Conservation (phyloP, 768 basidiomycete species). For the Panellus pusillus region DNA sequence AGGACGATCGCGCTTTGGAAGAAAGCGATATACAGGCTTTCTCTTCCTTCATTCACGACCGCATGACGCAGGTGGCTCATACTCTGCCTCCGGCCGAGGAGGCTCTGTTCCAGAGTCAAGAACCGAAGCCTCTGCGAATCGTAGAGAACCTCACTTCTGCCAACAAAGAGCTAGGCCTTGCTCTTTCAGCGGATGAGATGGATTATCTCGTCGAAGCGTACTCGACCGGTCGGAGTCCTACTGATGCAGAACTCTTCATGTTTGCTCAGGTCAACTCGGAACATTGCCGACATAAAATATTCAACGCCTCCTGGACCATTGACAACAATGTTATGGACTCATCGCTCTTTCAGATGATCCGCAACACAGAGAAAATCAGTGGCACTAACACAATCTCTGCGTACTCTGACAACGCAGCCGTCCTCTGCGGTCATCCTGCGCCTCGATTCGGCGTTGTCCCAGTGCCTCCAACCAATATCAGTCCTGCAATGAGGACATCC, state of each 20-base stretch:
- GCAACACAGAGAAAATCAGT: conserved; percentile 85
- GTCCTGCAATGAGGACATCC: conserved; percentile 67
- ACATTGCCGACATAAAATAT: conserved; percentile 99
- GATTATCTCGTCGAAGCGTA: conserved; percentile 91
- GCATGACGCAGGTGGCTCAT: conserved; percentile 90
- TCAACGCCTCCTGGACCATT: conserved; percentile 96
- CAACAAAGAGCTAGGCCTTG: conserved; percentile 86
- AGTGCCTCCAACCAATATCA: conserved; percentile 48
- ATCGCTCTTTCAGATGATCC: conserved; percentile 95
- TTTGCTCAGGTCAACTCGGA: conserved; percentile 99
- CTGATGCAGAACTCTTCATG: conserved; percentile 99
- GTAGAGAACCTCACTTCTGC: conserved; percentile 74
- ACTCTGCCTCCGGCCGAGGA: conserved; percentile 57
- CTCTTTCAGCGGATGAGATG: conserved; percentile 86
- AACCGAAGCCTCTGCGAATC: conserved; percentile 66
- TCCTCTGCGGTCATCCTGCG: conserved; percentile 74
- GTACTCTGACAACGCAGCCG: conserved; percentile 98
- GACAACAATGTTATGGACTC: conserved; percentile 63
- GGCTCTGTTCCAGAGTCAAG: conserved; percentile 57
- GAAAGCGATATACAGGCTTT: conserved; percentile 52
- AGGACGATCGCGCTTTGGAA: conserved; percentile 40
- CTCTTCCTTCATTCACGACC: conserved; percentile 81
- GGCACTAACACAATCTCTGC: conserved; percentile 86
- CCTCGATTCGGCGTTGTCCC: conserved; percentile 69
- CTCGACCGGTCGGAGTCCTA: conserved; percentile 85